Conservation (phyloP, 2,329 filamentous ascomycete species). For the Aureobasidium sp. region DNA sequence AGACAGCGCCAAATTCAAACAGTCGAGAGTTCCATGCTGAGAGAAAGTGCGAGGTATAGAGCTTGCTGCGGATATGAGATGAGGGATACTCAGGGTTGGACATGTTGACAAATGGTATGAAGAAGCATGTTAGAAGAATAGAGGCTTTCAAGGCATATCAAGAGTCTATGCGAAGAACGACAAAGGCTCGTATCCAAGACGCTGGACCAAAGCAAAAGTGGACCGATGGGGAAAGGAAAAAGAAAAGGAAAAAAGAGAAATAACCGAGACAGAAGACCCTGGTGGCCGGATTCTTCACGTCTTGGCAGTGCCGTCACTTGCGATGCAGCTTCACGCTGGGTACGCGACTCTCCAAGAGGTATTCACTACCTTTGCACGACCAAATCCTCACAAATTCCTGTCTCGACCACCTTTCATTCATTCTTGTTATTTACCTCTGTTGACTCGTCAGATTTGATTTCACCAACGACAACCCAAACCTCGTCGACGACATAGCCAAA, state of each 20-base stretch:
- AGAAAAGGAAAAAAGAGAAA: not conserved
- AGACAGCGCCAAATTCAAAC: slow-evolving; percentile 45
- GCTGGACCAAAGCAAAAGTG: not conserved
- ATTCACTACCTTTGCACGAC: slow-evolving; percentile 1
- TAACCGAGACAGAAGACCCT: not conserved
- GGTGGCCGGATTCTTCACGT: not conserved
- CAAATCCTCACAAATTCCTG: not conserved
- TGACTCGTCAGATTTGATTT: too few species aligned
- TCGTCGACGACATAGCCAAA: not conserved
- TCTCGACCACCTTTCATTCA: not conserved
- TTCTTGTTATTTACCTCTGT: not conserved
- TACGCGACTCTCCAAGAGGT: not conserved
- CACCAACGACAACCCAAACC: not conserved
- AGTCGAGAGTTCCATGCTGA: slow-evolving; percentile 44
- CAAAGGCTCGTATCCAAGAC: not conserved
- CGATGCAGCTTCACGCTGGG: not conserved
- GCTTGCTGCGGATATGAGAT: slow-evolving; percentile 17
- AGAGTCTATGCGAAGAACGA: not conserved
- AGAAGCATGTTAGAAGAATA: not conserved
- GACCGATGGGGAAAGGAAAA: not conserved
- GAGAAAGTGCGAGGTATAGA: slow-evolving; percentile 43
- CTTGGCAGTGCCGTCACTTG: not conserved
- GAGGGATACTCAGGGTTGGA: not conserved
- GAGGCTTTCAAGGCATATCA: not conserved
- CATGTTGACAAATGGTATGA: not conserved